These are phyloP conservation scores for Neurospora sp. DNA, from an alignment of 495 filamentous ascomycete genomes.

Conservation along the genomic window DNA sequence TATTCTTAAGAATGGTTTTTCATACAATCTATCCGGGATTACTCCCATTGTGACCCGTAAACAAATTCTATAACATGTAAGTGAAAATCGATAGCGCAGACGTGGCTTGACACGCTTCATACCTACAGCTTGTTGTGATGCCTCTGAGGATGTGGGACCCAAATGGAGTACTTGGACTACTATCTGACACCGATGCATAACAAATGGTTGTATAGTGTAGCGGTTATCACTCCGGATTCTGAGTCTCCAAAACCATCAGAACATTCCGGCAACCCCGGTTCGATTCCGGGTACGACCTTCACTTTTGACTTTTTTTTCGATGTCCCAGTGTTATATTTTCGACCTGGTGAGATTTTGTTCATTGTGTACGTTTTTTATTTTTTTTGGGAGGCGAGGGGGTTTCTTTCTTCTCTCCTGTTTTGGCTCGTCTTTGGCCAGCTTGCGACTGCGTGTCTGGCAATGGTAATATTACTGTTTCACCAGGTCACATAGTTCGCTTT, in stretches of 20 bases:
- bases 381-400: too few relatives aligned
- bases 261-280: conserved; percentile 22
- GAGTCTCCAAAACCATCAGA: neutral
- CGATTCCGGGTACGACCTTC: conserved; percentile 25
- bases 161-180: neutral
- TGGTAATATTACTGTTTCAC: neutral
- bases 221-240: neutral
- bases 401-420: neutral
- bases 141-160: neutral
- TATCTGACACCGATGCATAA: neutral
- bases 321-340: neutral
- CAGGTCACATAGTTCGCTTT: neutral
- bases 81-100: neutral
- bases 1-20: neutral
- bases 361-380: neutral
- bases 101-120: neutral
- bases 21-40: neutral
- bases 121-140: neutral
- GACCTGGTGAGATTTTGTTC: neutral
- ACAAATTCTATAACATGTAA: neutral
- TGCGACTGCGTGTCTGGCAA: neutral
- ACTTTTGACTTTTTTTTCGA: neutral
- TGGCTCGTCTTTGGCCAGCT: neutral
- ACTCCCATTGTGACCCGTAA: neutral
- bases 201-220: neutral